Percentiles rank a stretch among this genome's conserved stretches.
These are phyloP conservation scores for Cajanus cajan DNA, from an alignment of 306 rosid species.

Conservation along the genomic window DNA sequence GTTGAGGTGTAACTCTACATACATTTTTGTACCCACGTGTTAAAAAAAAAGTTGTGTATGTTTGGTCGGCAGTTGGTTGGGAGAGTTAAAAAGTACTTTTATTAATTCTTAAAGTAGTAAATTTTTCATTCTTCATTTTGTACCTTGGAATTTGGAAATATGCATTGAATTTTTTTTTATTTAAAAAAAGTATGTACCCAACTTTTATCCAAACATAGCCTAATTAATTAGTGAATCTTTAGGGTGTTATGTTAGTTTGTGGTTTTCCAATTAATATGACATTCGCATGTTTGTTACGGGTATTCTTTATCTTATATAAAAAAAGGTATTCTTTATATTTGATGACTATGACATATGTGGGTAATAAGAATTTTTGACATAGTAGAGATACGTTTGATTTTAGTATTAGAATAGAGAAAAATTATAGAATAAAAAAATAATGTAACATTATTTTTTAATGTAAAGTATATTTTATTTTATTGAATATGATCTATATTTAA, in stretches of 20 bases:
- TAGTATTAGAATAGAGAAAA: too few species aligned
- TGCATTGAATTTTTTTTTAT: background rate
- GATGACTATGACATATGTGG: background rate
- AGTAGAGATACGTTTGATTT: too few species aligned
- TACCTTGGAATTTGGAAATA: background rate
- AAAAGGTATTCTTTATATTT: background rate
- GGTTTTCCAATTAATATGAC: background rate
- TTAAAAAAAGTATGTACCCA: background rate
- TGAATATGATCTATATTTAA: too few species aligned
- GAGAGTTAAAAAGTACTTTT: background rate
- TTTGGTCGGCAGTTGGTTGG: background rate
- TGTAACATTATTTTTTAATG: too few species aligned
- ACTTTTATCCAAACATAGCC: background rate
- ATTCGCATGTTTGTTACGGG: background rate
- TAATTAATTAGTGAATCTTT: too few species aligned
- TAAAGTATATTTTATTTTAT: too few species aligned
- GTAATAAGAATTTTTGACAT: constrained; percentile 6
- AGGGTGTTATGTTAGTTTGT: too few species aligned
- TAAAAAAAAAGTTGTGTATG: background rate
- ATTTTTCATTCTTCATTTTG: background rate
- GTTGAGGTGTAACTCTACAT: constrained; percentile 25
- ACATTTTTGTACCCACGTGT: constrained; percentile 7
- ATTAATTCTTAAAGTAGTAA: too few species aligned
- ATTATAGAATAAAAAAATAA: too few species aligned
- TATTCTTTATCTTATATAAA: background rate